Base-by-base conservation (phyloP, 176 grass and related monocot genomes). In the Carex parvula region DNA sequence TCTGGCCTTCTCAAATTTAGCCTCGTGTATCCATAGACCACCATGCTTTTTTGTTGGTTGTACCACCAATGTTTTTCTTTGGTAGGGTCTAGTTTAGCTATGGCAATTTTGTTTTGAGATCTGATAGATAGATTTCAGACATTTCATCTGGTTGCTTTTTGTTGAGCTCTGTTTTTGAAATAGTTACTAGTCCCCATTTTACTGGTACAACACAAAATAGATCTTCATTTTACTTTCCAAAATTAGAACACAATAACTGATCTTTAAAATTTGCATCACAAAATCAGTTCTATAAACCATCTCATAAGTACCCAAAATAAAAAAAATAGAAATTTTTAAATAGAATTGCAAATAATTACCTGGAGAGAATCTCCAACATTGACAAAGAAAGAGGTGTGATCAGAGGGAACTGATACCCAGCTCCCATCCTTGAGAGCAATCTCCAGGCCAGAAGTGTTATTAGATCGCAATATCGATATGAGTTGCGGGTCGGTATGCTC, bases 401-500 rank as follows among this genome's bases (percentile, higher is more conserved):
- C 94, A 65, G 92, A 91, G 53, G 92, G 92, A 21, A 94, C 94
- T 56, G 94, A 71, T 1, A 91, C 84, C 94, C 94, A 97, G 0
- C 65, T 63, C 15, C 92, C 94, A 78, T 90, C 90, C 13, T 53
- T 88, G 21, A 68, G 79, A 16, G 90, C 84, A 82, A 97, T 91
- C 87, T 97, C 87, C 4, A 97, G 87, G 20, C 94, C 94, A 20
- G 94, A 72, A 4, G 90, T 92, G 89, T 88, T 87, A 89, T 97
- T 97, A 35, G 94, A 92, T 10, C 94, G 90, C 76, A 94, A 86
- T 75, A 97, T 81, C 9, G 94, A 97, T 68, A 97, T 88, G 83
- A 97, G 86, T 86, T 97, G 94, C 6, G 94, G 94, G 81, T 97
- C 94, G 0, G 94, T 97, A 90, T 97, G 94, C 89, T 94, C 92